Conservation (phyloP, 2,329 filamentous ascomycete genomes). For the Penicillium sp. region DNA sequence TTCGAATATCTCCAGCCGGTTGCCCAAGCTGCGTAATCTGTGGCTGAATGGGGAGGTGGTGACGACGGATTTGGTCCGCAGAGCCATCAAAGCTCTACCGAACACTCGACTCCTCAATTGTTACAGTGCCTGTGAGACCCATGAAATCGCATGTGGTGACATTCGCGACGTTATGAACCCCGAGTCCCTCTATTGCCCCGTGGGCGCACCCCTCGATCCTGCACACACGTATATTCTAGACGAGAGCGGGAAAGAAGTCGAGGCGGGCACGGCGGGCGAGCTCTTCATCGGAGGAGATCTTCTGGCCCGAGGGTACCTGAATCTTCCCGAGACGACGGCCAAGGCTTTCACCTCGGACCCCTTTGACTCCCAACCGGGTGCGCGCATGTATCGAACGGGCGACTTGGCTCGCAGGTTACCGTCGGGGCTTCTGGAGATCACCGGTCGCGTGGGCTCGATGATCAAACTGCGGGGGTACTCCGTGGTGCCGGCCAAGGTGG, state of each 20-base stretch:
- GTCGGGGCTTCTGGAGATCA: conserved; percentile 66
- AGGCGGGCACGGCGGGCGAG: conserved; percentile 60
- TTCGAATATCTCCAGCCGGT: conserved; percentile 55
- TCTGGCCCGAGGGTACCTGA: conserved; percentile 70
- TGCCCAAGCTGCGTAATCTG: conserved; percentile 62
- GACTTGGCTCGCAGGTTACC: conserved; percentile 63
- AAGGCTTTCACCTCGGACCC: conserved; percentile 64
- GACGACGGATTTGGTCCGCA: conserved; percentile 66
- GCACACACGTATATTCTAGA: conserved; percentile 67
- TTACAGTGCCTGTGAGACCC: conserved; percentile 77
- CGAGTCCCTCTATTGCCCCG: conserved; percentile 64
- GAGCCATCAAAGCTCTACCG: conserved; percentile 62
- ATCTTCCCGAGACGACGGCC: conserved; percentile 70
- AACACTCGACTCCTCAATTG: conserved; percentile 67
- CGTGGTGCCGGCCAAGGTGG: conserved; percentile 69
- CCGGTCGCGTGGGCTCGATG: conserved; percentile 69
- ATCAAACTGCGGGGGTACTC: conserved; percentile 76
- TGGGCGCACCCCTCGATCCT: conserved; percentile 63
- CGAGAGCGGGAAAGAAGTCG: conserved; percentile 60
- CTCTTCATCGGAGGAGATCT: conserved; percentile 69
- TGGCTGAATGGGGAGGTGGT: conserved; percentile 83
- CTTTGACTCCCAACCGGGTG: conserved; percentile 54
- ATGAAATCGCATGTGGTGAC: conserved; percentile 72
- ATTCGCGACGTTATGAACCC: conserved; percentile 61
- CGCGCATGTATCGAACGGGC: conserved; percentile 69